These are phyloP conservation scores for Pseudisothecium myosuroides DNA, from an alignment of 225 moss, liverwort and hornwort species.

Conservation along the genomic window DNA sequence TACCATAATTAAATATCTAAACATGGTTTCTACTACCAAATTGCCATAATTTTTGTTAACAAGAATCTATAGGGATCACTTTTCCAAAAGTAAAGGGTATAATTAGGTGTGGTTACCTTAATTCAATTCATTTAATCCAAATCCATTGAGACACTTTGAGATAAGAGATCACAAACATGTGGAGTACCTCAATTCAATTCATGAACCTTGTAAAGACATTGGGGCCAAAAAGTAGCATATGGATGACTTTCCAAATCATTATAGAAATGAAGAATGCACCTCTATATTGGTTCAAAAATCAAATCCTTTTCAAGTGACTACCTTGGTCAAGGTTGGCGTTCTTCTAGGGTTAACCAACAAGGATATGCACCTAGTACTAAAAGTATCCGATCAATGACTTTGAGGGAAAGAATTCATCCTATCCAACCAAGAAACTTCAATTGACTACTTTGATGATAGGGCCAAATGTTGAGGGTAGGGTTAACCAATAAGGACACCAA, in stretches of 20 bases:
- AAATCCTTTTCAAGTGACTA: not conserved
- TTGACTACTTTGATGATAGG: not conserved
- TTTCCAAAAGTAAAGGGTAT: not conserved
- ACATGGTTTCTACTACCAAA: not conserved
- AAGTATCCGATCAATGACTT: not conserved
- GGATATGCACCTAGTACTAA: fast-evolving
- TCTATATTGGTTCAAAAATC: not conserved
- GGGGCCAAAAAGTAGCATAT: fast-evolving
- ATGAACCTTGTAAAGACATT: fast-evolving
- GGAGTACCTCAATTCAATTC: fast-evolving
- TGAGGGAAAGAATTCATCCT: not conserved
- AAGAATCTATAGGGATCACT: not conserved
- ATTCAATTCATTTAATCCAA: not conserved
- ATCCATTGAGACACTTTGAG: not conserved
- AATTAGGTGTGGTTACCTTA: not conserved
- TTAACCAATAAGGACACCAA: not conserved
- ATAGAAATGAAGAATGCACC: not conserved
- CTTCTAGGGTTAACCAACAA: fast-evolving
- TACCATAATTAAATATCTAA: not conserved
- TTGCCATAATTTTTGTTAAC: not conserved
- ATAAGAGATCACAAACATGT: not conserved
- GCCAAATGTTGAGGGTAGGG: fast-evolving
- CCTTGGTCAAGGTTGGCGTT: not conserved
- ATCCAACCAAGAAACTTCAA: fast-evolving
- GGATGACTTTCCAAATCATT: not conserved